Percentiles rank a stretch among this genome's conserved stretches.
These are phyloP conservation scores for Lavandula angustifolia DNA, from an alignment of 257 asterid genomes.

Conservation along the genomic window DNA sequence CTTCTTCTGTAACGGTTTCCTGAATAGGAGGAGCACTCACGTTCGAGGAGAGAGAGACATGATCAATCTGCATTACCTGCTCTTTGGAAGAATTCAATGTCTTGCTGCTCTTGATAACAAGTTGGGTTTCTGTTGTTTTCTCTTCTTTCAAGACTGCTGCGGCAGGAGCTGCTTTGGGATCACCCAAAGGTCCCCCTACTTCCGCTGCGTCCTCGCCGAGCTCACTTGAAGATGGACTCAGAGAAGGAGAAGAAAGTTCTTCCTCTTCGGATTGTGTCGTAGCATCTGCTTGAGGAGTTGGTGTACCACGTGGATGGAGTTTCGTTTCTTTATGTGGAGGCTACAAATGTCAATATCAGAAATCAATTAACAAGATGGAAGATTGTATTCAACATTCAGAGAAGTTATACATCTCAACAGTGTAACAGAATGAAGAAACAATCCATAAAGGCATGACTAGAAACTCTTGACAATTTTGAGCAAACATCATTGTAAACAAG, in stretches of 20 bases:
- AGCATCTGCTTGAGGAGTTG: slow-evolving; percentile 38
- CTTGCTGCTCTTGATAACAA: slow-evolving; percentile 37
- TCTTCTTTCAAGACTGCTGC: slow-evolving; percentile 42
- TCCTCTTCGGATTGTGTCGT: slow-evolving; percentile 41
- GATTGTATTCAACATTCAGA: not conserved
- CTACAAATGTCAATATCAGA: slow-evolving; percentile 31
- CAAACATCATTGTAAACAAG: no score
- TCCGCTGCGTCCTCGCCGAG: slow-evolving; percentile 48
- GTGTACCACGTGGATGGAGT: not conserved
- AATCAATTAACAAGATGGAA: not conserved
- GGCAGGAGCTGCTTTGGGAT: slow-evolving; percentile 36
- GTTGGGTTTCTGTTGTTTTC: slow-evolving; percentile 42
- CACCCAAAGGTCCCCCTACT: slow-evolving; percentile 38
- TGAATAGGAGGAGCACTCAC: slow-evolving; percentile 35
- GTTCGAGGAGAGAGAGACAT: slow-evolving; percentile 34
- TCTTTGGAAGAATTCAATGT: slow-evolving; percentile 38
- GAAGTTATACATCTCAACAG: not conserved
- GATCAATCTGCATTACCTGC: slow-evolving; percentile 42
- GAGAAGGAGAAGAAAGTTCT: slow-evolving; percentile 41
- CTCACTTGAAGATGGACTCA: slow-evolving; percentile 50
- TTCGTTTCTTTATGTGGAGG: slow-evolving; percentile 44
- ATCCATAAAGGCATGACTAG: no score
- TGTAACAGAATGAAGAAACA: no score
- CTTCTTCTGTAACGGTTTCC: slow-evolving; percentile 34
- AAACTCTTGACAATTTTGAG: no score